Conservation (phyloP, 768 basidiomycete genomes). For the Termitomyces sp. region DNA sequence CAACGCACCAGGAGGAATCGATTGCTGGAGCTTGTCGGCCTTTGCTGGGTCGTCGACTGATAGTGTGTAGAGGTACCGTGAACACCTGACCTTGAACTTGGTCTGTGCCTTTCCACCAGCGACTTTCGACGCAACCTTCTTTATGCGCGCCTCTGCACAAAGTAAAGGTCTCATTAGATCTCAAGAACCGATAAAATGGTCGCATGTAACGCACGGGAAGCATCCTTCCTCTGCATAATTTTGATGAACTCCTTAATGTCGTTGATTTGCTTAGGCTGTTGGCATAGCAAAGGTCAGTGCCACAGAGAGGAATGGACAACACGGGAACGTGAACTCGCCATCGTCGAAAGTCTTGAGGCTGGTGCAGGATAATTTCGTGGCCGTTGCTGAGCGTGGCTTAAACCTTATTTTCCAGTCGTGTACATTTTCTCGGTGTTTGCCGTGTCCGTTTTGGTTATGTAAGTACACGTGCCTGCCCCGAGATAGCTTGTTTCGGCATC, state of each 20-base stretch:
- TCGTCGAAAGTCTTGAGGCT: conserved; percentile 38
- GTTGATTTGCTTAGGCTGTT: conserved; percentile 92
- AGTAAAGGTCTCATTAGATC: conserved; percentile 1
- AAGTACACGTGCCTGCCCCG: background rate
- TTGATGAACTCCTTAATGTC: conserved; percentile 99
- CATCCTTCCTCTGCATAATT: conserved; percentile 96
- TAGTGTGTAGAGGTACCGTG: conserved; percentile 96
- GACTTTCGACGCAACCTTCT: conserved; percentile 77
- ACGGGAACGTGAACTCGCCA: conserved; percentile 29
- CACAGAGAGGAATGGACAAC: conserved; percentile 2
- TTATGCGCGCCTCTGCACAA: conserved; percentile 89
- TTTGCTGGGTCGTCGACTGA: conserved; percentile 94
- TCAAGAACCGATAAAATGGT: conserved; percentile 6
- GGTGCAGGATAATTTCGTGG: conserved; percentile 20
- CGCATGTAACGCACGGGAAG: conserved; percentile 66
- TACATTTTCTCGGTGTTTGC: conserved; percentile 25
- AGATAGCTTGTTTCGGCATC: conserved; percentile 3
- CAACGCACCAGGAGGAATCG: conserved; percentile 86
- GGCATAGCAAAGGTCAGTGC: conserved; percentile 3
- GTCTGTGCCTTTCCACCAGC: conserved; percentile 75
- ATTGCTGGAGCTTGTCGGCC: conserved; percentile 96
- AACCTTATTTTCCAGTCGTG: conserved; percentile 30
- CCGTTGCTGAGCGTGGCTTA: conserved; percentile 27
- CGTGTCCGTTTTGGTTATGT: conserved; percentile 3
- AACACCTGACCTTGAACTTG: conserved; percentile 99